Evolutionary conservation across 2,329 filamentous ascomycete genomes (phyloP), one percentile per base, ranked within the genome.

Genomic region (Chaetoscypha palmicola): DNA sequence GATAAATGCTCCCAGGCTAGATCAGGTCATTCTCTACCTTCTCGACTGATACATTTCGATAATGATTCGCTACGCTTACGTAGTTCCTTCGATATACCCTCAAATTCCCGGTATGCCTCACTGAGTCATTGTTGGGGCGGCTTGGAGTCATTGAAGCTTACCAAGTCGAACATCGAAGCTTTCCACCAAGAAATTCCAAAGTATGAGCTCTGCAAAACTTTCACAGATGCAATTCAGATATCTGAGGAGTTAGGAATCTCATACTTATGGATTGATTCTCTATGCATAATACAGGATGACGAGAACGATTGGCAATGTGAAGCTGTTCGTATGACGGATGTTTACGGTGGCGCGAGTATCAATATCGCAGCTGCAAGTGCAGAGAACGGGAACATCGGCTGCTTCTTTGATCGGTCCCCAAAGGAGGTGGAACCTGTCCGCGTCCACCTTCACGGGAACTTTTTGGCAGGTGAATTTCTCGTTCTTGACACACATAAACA

Each of bases 241-340:
- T 43, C 45, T 14, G 31, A 41, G 33, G 28, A 10, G 4, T 41
- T 57, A n/a, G 47, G 50, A 2, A 31, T 59, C 14, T 23, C 47
- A 11, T 59, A 54, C 35, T 38, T 60, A 12, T 60, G 58, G 58
- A 54, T 59, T 14, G 58, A 59, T 28, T 39, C 37, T 28, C 37
- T 39, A 16, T 38, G 35, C 16, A 38, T 38, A 3, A n/a, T 23
- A 10, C 55, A 58, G 39, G 52, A 55, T 32, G 43, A 45, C 26
- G 20, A 17, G 10, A 37, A 38, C 11, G 56, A 58, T 36, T 57
- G 55, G 55, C 16, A 30, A 20, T 41, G 14, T 12, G 49, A 53
- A 35, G 47, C 51, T n/a, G 38, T 31, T 2, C 12, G n/a, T 4
- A 53, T 53, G 49, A 8, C 3, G 3, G 12, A 22, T 4, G 16